These are phyloP conservation scores for Stygiomarasmius scandens DNA, from an alignment of 1,284 basidiomycete genomes.

Conservation along the genomic window DNA sequence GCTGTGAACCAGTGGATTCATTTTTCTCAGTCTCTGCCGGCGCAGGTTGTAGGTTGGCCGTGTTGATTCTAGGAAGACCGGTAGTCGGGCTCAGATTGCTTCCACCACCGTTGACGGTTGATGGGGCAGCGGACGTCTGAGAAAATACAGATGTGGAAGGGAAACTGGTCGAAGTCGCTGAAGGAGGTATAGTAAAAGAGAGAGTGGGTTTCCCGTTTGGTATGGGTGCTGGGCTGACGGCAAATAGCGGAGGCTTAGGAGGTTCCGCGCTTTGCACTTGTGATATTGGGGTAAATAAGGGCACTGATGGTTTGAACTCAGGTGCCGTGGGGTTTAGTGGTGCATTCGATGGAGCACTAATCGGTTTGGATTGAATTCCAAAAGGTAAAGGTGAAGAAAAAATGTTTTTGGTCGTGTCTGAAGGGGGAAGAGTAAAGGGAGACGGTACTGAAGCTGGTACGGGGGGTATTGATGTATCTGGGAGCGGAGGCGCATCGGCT, in stretches of 20 bases:
- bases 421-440: not conserved
- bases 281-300: not conserved
- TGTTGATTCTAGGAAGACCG: constrained; percentile 1
- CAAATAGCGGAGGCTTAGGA: not conserved
- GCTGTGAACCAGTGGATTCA: too few relatives aligned
- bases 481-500: constrained; percentile 1
- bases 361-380: not conserved
- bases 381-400: not conserved
- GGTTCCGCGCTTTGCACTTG: not conserved
- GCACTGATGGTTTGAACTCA: not conserved
- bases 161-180: not conserved
- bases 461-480: not conserved
- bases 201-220: not conserved
- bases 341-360: not conserved
- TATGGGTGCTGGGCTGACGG: not conserved
- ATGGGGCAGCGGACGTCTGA: not conserved
- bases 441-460: not conserved
- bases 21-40: constrained; percentile 4
- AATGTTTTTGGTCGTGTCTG: not conserved
- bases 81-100: not conserved
- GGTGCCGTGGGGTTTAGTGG: not conserved
- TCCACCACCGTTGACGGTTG: not conserved
- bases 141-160: not conserved
- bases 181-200: not conserved
- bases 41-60: constrained; percentile 1